Evolutionary conservation across 495 filamentous ascomycete genomes (phyloP).

Genomic region (Apodospora peruviana): DNA sequence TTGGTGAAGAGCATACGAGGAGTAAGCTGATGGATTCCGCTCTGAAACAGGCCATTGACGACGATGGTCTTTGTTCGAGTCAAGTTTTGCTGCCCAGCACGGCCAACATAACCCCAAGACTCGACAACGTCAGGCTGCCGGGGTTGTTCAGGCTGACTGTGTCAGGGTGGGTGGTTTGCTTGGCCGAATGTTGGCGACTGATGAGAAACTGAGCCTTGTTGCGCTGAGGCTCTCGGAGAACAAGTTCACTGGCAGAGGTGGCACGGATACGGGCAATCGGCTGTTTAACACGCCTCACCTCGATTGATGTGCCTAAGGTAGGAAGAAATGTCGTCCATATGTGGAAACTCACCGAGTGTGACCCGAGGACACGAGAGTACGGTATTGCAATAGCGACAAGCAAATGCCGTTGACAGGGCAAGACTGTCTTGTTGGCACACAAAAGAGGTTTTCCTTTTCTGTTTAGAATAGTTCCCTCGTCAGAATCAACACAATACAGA

Average conservation of each 20-base stretch:
- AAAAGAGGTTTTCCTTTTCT: too few species aligned
- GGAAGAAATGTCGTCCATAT: too few species aligned
- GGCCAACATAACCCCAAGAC: constrained; percentile 28
- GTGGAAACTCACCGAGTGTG: too few species aligned
- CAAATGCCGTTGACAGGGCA: too few species aligned
- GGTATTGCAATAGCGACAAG: too few species aligned
- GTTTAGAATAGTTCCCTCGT: too few species aligned
- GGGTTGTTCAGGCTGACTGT: constrained; percentile 47
- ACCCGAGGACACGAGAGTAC: too few species aligned
- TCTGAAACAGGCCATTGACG: constrained; percentile 40
- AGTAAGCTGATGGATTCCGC: constrained; percentile 53
- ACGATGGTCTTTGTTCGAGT: constrained; percentile 32
- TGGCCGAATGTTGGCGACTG: constrained; percentile 17
- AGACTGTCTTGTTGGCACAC: too few species aligned
- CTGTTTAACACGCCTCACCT: constrained; percentile 51
- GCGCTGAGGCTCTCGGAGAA: constrained; percentile 51
- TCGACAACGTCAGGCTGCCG: constrained; percentile 44
- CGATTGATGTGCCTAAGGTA: too few species aligned
- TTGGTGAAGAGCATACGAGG: constrained; percentile 43
- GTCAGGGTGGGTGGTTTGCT: constrained; percentile 22
- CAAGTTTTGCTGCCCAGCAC: constrained; percentile 44
- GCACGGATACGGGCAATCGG: constrained; percentile 54
- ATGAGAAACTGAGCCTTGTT: constrained; percentile 35
- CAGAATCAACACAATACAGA: too few species aligned
- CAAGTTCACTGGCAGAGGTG: constrained; percentile 46